Base-by-base conservation (phyloP, 768 basidiomycete genomes). In the Lepiota venenata region DNA sequence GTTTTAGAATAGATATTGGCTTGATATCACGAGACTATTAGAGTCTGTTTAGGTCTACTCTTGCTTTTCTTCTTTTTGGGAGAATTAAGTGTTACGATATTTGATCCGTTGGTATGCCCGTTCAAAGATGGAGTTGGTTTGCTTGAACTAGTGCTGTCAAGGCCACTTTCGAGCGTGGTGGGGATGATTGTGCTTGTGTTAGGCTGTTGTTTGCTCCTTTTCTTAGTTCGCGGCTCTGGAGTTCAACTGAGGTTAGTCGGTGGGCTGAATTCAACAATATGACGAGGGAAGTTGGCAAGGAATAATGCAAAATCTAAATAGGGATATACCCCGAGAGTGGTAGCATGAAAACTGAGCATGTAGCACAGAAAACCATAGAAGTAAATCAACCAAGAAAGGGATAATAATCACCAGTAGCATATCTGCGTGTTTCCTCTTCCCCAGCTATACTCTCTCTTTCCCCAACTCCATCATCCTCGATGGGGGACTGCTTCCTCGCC, bases 351-450 rank as follows among this genome's bases (percentile, higher is more conserved):
- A 46, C 22, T n/a, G 16, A 9, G 39, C n/a, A 22, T 42, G 16
- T 32, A n/a, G n/a, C 22, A 15, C 21, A 45, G 16, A 16, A 12
- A 9, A n/a, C n/a, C 27, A 21, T 15, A 25, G 18, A 38, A n/a
- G 16, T 7, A 40, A 45, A 12, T 14, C 12, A 45, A 35, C 14
- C 15, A 38, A 47, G 52, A 40, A 47, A 54, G 22, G 52, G 52
- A 37, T 47, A 54, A 25, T 54, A 54, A 54, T 54, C 45, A 47
- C 52, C 52, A 22, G 41, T 54, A 32, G 52, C 37, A 40, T 54
- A 54, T 47, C 37, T 40, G 45, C 40, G 29, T 29, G 18, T 25
- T 4, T 10, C 51, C 36, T 16, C 22, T 15, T 29, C 43, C 35
- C 15, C 32, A 38, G 2, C 14, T 18, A 16, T n/a, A 11, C 21